Conservation (phyloP, 805 yeast species). For the Spencermartinsiella europaea region DNA sequence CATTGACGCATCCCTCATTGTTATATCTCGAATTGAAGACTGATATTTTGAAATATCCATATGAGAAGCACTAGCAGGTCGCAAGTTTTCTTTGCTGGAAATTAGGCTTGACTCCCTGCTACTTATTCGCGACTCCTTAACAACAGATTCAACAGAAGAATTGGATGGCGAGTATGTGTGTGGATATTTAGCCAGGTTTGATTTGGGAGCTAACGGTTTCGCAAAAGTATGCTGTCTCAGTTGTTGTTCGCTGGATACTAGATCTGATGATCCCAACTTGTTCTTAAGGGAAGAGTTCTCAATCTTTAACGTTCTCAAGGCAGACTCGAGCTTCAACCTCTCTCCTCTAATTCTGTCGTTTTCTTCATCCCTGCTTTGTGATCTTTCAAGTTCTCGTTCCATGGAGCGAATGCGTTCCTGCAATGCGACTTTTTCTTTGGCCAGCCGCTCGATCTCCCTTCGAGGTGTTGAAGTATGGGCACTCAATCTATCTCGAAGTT, state of each 20-base stretch:
- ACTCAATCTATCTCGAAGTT: not conserved
- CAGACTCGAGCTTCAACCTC: not conserved
- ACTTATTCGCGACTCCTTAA: not conserved
- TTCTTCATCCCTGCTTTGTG: not conserved
- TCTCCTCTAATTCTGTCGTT: not conserved
- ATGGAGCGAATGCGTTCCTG: not conserved
- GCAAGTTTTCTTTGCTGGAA: not conserved
- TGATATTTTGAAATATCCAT: not conserved
- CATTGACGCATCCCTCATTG: constrained; percentile 4
- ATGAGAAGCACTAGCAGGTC: not conserved
- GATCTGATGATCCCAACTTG: not conserved
- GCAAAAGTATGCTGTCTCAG: too few species aligned
- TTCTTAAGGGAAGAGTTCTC: not conserved
- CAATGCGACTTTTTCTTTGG: not conserved
- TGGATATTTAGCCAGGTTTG: not conserved
- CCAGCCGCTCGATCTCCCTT: not conserved
- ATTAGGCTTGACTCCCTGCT: not conserved
- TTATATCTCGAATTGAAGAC: not conserved
- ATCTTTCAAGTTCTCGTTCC: not conserved
- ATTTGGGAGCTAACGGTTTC: not conserved
- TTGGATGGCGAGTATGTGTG: not conserved
- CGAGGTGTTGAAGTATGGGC: not conserved
- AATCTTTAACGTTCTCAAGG: not conserved
- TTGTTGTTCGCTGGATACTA: too few species aligned
- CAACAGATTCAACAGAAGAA: not conserved